Conservation (phyloP, 2,329 filamentous ascomycete species). For the Nakataea oryzae region DNA sequence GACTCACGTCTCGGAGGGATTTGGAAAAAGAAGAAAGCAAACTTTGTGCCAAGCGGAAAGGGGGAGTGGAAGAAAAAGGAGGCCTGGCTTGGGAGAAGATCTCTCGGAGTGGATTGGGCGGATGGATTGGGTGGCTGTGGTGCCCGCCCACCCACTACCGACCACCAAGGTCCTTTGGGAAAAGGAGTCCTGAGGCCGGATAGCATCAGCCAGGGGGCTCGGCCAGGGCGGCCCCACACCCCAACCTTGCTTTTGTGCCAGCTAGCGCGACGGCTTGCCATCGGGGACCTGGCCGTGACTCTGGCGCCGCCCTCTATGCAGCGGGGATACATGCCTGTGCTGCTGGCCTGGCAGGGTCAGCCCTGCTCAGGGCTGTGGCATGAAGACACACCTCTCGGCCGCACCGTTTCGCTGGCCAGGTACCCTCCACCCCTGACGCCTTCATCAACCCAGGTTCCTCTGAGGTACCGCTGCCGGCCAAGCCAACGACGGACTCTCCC, state of each 20-base stretch:
- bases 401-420: background rate
- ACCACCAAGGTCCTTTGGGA: background rate
- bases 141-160: background rate
- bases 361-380: background rate
- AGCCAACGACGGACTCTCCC: background rate
- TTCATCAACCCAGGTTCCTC: background rate
- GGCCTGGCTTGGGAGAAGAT: background rate
- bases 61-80: background rate
- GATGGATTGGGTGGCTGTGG: background rate
- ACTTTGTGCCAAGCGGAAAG: background rate
- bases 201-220: background rate
- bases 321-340: background rate
- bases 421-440: background rate
- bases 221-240: background rate
- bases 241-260: conserved; percentile 1
- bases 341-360: background rate
- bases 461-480: background rate
- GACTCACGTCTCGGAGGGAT: background rate
- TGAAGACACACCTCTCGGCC: background rate
- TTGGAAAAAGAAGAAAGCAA: background rate
- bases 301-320: background rate
- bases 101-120: background rate
- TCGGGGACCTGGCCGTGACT: background rate
- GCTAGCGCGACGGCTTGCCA: background rate
- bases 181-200: background rate